Conservation (phyloP, 345 rosid genomes). For the Eucalyptus globulus region DNA sequence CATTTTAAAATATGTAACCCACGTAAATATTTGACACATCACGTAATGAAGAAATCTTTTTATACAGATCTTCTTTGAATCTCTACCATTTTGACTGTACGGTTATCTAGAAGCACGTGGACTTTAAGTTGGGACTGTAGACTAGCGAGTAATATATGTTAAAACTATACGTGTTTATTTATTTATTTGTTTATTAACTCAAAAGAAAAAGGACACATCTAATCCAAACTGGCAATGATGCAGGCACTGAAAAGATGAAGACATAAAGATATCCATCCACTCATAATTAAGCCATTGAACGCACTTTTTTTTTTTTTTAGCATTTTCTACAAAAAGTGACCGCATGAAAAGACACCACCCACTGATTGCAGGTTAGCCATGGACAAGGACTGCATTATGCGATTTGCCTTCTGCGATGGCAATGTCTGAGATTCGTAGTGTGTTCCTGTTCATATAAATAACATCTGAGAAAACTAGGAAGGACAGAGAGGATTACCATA, state of each 20-base stretch:
- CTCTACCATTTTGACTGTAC: neutral
- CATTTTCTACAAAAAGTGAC: neutral
- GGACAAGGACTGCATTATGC: neutral
- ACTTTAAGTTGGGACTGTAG: neutral
- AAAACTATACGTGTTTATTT: neutral
- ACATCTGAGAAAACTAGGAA: neutral
- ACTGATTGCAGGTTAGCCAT: neutral
- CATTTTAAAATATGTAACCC: neutral
- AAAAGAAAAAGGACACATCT: neutral
- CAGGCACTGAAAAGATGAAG: neutral
- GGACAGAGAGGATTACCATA: neutral
- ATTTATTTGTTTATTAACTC: neutral
- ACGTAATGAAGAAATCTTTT: neutral
- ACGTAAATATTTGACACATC: neutral
- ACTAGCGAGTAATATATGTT: neutral
- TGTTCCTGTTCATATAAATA: neutral
- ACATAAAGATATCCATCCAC: neutral
- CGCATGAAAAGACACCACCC: neutral
- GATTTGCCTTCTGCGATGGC: neutral
- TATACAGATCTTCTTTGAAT: neutral
- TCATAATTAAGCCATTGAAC: neutral
- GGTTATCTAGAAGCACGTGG: neutral
- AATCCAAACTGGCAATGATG: neutral
- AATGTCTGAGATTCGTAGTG: neutral
- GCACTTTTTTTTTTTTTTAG: neutral